Base-by-base conservation (phyloP, 305 asterid genomes). In the Fraxinus floribunda region DNA sequence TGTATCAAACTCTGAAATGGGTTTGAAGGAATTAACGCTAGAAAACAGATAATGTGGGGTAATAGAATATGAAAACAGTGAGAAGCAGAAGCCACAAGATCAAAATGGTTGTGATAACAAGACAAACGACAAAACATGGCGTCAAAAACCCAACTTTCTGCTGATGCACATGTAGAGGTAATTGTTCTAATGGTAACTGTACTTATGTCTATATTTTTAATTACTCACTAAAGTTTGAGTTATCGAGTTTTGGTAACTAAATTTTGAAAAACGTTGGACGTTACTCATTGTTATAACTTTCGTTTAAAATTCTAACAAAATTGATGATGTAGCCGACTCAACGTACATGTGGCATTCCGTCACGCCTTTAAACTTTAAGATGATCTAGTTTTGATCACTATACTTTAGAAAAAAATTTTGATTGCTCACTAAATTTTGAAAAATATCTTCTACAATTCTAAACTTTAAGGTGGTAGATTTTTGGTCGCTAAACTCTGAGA, bases 61-160 rank as follows among this genome's bases (percentile, higher is more conserved):
- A 83, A 39, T 72, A 78, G 82, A 80, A 78, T 32, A 64, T 49
- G 26, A 64, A 66, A 38, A 13, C 7, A 64, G 66, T 39, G 89
- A 34, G 83, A n/a, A 89, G 88, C 82, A 68, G 90, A 88, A 91
- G 88, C 97, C 97, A 91, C 97, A 92, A 66, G 83, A 83, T 82
- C 97, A 91, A 60, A 81, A 83, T 78, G 80, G 57, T 73, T 18
- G 79, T 81, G 94, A 92, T 90, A 87, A 89, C 90, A 66, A 72
- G 64, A 81, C 88, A 85, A 82, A 84, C 57, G 88, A 85, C 88
- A 90, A 86, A 82, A 75, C 66, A 15, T 57, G 44, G 76, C 32
- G 75, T 72, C 79, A 75, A 39, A 75, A 39, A 78, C 80, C 36
- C 86, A 81, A 49, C 44, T 80, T 34, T 44, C 73, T 39, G 73